Conservation (phyloP, 2,329 filamentous ascomycete genomes). For the Colletotrichum brevisporum region DNA sequence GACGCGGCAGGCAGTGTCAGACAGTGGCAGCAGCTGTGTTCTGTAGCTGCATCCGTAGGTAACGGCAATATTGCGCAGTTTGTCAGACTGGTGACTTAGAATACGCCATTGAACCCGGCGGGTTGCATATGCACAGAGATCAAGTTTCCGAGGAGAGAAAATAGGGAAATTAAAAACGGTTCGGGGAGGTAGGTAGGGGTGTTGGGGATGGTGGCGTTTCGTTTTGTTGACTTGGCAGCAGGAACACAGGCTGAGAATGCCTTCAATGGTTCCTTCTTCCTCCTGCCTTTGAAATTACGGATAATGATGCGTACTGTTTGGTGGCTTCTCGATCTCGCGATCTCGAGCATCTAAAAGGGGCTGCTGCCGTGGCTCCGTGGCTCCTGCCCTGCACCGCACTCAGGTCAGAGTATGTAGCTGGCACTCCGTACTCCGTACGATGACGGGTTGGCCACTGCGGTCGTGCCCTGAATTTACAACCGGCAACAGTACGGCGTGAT, state of each 20-base stretch:
- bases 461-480: no score
- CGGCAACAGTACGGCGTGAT: no score
- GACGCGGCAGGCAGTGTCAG: neutral
- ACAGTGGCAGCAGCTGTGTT: no score
- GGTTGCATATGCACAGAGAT: no score
- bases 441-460: neutral
- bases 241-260: neutral
- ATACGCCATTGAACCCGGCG: constrained; percentile 34
- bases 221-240: neutral
- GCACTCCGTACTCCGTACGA: neutral
- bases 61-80: no score
- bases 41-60: no score
- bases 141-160: constrained; percentile 20
- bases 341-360: no score
- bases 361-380: no score
- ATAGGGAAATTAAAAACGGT: constrained; percentile 32
- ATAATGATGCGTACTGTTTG: no score
- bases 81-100: no score
- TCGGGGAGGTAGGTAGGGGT: constrained; percentile 12
- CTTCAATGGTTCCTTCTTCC: neutral
- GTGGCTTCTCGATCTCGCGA: no score
- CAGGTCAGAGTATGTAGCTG: neutral
- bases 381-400: neutral
- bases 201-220: neutral
- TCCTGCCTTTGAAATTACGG: neutral